A percentile compares a stretch with the other conserved stretches of the same genome.
Evolutionary conservation across 139 green algal genomes (phyloP).

Genomic region (Raphidocelis subcapitata): DNA sequence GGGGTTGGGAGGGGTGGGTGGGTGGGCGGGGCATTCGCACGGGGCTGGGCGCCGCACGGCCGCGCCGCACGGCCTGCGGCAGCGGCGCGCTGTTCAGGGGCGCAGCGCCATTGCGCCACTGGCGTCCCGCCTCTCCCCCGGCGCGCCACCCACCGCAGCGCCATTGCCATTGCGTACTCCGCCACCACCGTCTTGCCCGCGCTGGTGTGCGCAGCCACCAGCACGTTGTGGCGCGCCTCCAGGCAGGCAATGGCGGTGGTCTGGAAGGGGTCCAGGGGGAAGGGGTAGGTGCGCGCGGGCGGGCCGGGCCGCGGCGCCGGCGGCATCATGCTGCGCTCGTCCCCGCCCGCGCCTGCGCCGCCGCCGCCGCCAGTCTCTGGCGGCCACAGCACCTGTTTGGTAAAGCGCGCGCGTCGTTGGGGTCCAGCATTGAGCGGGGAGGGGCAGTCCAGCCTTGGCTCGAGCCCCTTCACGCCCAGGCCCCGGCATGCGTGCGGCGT

Average conservation of each 20-base stretch:
- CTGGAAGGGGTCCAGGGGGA: conserved; percentile 91
- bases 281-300: conserved; percentile 79
- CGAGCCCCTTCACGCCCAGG: background rate
- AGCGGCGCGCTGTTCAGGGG: no score
- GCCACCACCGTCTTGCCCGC: conserved; percentile 94
- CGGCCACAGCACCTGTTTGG: no score
- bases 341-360: background rate
- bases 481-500: no score
- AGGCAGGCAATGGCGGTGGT: conserved; percentile 73
- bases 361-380: conserved; percentile 11
- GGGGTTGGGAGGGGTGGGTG: background rate
- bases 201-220: conserved; percentile 93
- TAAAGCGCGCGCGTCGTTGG: no score
- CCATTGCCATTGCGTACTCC: conserved; percentile 92
- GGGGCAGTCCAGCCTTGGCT: background rate
- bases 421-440: no score
- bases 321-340: conserved; percentile 44
- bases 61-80: no score
- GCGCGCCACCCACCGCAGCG: conserved; percentile 38
- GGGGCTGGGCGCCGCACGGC: no score
- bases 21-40: no score
- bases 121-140: background rate
- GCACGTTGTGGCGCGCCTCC: conserved; percentile 83
- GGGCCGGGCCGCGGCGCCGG: conserved; percentile 33
- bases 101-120: no score